Conservation (phyloP, 805 yeast genomes). For the Starmerella khaoyaiensis region DNA sequence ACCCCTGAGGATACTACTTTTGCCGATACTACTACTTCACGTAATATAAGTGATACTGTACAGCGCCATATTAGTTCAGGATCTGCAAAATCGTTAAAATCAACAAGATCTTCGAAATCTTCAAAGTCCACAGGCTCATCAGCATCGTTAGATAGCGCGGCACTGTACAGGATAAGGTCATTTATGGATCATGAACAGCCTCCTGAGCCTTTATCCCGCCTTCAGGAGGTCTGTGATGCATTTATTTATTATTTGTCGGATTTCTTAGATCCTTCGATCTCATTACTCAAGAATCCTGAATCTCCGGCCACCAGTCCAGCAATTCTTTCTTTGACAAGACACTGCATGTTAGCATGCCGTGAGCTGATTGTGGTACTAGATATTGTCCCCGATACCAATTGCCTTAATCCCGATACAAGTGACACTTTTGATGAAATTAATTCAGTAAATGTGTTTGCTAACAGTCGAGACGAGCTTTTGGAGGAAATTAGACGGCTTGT, state of each 20-base stretch:
- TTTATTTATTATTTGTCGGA: constrained; percentile 27
- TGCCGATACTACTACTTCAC: neutral
- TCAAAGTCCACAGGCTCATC: neutral
- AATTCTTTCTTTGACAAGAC: constrained; percentile 28
- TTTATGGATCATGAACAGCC: constrained; percentile 12
- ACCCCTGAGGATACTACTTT: neutral
- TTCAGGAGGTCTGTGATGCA: constrained; percentile 29
- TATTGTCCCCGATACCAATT: constrained; percentile 15
- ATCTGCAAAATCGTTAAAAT: constrained; percentile 1
- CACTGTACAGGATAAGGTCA: constrained; percentile 13
- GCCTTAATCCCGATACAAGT: constrained; percentile 22
- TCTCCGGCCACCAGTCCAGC: constrained; percentile 21
- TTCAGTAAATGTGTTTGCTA: too few relatives aligned
- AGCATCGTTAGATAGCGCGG: constrained; percentile 3
- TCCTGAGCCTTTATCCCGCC: constrained; percentile 25
- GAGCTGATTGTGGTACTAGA: constrained; percentile 30
- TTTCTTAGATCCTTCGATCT: constrained; percentile 24
- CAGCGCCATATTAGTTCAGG: neutral
- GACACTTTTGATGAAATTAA: too few relatives aligned
- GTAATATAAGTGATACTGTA: neutral
- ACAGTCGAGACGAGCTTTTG: constrained; percentile 25
- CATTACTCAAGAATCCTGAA: constrained; percentile 23
- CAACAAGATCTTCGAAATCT: constrained; percentile 2
- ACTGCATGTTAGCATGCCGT: constrained; percentile 31
- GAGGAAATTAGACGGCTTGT: constrained; percentile 28